Evolutionary conservation across 2,329 filamentous ascomycete species (phyloP).

Genomic region (Stagonosporopsis vannaccii): DNA sequence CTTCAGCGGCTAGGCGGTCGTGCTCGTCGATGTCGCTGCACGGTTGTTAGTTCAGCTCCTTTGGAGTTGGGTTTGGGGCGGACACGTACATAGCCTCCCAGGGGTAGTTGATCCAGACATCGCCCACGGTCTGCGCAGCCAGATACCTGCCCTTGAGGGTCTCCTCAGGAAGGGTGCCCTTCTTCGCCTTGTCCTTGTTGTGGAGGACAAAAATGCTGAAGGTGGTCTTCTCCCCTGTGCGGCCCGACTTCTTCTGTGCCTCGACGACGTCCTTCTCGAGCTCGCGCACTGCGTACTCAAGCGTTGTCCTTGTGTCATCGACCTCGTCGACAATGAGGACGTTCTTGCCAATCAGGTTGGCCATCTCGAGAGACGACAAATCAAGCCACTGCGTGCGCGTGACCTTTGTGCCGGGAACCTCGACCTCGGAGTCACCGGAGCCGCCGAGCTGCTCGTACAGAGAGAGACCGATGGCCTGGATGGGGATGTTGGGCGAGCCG

Average conservation of each 20-base stretch:
- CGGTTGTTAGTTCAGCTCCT: conserved; percentile 27
- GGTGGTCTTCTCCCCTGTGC: conserved; percentile 75
- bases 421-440: conserved; percentile 68
- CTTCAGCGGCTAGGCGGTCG: conserved; percentile 70
- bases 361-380: conserved; percentile 83
- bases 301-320: conserved; percentile 90
- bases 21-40: conserved; percentile 86
- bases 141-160: conserved; percentile 81
- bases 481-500: conserved; percentile 91
- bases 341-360: conserved; percentile 88
- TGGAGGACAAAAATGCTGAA: conserved; percentile 97
- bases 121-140: conserved; percentile 86
- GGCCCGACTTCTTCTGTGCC: conserved; percentile 76
- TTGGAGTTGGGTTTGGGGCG: no score
- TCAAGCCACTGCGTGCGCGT: conserved; percentile 99
- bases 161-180: conserved; percentile 79
- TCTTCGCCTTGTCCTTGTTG: conserved; percentile 98
- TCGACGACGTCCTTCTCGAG: conserved; percentile 91
- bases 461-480: conserved; percentile 97
- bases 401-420: conserved; percentile 88
- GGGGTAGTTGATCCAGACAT: conserved; percentile 98
- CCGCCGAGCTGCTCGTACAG: conserved; percentile 87
- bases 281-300: conserved; percentile 93
- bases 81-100: conserved; percentile 81
- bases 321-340: conserved; percentile 95